Percentiles rank a stretch among this genome's conserved stretches.
Conservation (phyloP, 441 rosid genomes). For the Pelargonium myrrhifolium region DNA sequence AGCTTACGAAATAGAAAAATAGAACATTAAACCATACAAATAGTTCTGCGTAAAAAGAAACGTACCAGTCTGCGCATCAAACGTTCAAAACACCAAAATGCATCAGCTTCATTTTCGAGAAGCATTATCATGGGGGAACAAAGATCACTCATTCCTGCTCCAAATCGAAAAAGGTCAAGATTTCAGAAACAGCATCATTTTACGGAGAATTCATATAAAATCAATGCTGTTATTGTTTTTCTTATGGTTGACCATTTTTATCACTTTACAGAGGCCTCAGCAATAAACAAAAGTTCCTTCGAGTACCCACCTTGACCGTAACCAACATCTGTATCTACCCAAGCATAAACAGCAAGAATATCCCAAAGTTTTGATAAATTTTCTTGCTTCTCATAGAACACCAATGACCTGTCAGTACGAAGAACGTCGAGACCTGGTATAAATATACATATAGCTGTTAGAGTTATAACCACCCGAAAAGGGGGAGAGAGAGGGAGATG, state of each 20-base stretch:
- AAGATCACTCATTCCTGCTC: slow-evolving; percentile 91
- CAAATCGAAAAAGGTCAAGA: neutral
- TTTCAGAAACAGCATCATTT: slow-evolving; percentile 14
- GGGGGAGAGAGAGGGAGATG: too few species aligned
- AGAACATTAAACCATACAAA: too few species aligned
- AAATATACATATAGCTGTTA: slow-evolving; percentile 13
- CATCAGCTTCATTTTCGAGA: slow-evolving; percentile 82
- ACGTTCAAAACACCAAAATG: slow-evolving; percentile 96
- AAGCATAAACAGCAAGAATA: slow-evolving; percentile 83
- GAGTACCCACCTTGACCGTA: slow-evolving; percentile 73
- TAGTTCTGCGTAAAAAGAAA: neutral
- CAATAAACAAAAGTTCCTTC: neutral
- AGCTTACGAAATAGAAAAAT: too few species aligned
- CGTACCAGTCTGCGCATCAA: slow-evolving; percentile 91
- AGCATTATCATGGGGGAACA: slow-evolving; percentile 98
- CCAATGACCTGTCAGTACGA: slow-evolving; percentile 85
- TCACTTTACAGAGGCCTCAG: neutral
- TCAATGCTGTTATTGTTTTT: neutral
- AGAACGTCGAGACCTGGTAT: slow-evolving; percentile 74
- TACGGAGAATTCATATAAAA: neutral
- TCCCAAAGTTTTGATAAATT: slow-evolving; percentile 91
- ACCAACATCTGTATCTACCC: slow-evolving; percentile 86
- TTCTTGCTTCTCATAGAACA: slow-evolving; percentile 80
- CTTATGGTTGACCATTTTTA: too few species aligned
- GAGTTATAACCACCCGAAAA: neutral